Evolutionary conservation across 2,329 filamentous ascomycete genomes (phyloP).

Genomic region (Colletotrichum sp.): DNA sequence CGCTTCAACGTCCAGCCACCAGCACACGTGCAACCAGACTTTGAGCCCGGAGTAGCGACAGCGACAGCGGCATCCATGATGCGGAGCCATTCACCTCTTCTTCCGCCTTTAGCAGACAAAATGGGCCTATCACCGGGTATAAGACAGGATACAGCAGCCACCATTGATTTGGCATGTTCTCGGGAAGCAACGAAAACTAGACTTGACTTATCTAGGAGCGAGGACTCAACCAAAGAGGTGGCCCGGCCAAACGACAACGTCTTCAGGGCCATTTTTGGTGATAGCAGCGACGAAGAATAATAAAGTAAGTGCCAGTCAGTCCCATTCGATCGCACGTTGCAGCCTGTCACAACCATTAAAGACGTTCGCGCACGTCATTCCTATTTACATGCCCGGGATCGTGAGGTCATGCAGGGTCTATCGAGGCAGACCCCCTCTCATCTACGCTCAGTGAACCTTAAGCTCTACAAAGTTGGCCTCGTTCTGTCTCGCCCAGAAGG

Average conservation of each 20-base stretch:
- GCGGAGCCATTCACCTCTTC: neutral
- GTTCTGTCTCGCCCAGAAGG: neutral
- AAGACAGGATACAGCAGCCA: neutral
- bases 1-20: slow-evolving; percentile 88
- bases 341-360: neutral
- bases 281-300: slow-evolving; percentile 71
- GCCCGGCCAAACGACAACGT: slow-evolving; percentile 44
- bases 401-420: neutral
- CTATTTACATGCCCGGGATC: neutral
- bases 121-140: neutral
- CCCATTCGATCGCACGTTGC: neutral
- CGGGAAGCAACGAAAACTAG: neutral
- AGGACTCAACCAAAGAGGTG: neutral
- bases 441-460: neutral
- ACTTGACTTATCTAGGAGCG: slow-evolving; percentile 14
- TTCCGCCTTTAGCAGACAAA: neutral
- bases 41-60: slow-evolving; percentile 27
- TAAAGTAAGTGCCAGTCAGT: neutral
- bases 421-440: neutral
- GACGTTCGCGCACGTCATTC: neutral
- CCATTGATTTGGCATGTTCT: neutral
- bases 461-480: neutral
- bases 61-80: neutral
- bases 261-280: slow-evolving; percentile 92
- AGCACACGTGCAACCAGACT: slow-evolving; percentile 65